Conservation (phyloP, 768 basidiomycete species). For the Kwoniella newhampshirensis region DNA sequence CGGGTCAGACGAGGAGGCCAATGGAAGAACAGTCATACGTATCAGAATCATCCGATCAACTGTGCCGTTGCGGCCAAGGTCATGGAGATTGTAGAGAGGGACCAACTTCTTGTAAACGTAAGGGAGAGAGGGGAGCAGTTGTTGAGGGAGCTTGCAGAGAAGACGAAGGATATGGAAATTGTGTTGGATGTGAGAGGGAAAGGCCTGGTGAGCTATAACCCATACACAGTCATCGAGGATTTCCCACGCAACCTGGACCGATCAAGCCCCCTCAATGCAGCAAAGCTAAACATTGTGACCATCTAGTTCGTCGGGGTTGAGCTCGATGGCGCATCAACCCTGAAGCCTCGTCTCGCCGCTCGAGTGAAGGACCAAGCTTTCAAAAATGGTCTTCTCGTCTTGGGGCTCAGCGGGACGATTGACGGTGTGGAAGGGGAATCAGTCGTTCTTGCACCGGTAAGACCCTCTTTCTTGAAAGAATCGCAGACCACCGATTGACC, state of each 20-base stretch:
- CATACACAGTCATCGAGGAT: not conserved
- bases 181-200: slow-evolving; percentile 26
- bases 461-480: not conserved
- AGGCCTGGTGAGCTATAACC: slow-evolving; percentile 22
- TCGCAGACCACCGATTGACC: not conserved
- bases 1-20: slow-evolving; percentile 17
- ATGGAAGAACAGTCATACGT: slow-evolving; percentile 32
- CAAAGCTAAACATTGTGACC: not conserved
- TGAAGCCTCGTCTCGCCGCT: slow-evolving; percentile 20
- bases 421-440: slow-evolving; percentile 27
- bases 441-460: slow-evolving; percentile 21
- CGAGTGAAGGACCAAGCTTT: slow-evolving; percentile 25
- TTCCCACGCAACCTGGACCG: too few species aligned
- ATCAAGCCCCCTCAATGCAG: too few species aligned
- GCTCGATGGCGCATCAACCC: slow-evolving; percentile 8
- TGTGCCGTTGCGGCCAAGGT: slow-evolving; percentile 28
- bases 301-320: slow-evolving; percentile 30
- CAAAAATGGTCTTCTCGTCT: slow-evolving; percentile 17
- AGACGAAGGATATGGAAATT: slow-evolving; percentile 8
- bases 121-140: slow-evolving; percentile 22
- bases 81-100: slow-evolving; percentile 28
- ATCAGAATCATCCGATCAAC: slow-evolving; percentile 32
- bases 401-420: slow-evolving; percentile 22
- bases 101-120: slow-evolving; percentile 21
- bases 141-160: slow-evolving; percentile 7